phyloP scores from a whole-genome alignment of 257 asterid genomes.

The Primulina eburnea region DNA sequence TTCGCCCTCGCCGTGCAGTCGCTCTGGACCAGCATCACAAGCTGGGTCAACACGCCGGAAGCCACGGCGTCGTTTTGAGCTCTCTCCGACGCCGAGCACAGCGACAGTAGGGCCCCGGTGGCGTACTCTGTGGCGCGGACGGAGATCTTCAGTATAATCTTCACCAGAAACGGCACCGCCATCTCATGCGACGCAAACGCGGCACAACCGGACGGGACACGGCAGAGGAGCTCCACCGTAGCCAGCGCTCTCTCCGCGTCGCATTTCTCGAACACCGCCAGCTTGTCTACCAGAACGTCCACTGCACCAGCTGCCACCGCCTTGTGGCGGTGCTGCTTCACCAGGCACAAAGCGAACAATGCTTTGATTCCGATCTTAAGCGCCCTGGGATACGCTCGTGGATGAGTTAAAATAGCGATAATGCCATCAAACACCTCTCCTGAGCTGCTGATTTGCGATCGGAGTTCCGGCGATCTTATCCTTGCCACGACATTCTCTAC shows the following conservation, averaged over 20 bases:
- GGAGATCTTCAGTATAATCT: conserved; percentile 46
- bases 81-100: conserved; percentile 34
- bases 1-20: conserved; percentile 51
- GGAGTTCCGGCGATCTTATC: conserved; percentile 72
- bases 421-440: conserved; percentile 82
- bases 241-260: conserved; percentile 66
- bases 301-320: conserved; percentile 63
- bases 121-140: conserved; percentile 54
- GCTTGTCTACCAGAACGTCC: conserved; percentile 44
- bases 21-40: conserved; percentile 34
- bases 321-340: conserved; percentile 53
- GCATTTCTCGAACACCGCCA: conserved; percentile 55
- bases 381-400: conserved; percentile 68
- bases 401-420: conserved; percentile 56
- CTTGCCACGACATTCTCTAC: conserved; percentile 66
- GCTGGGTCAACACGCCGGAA: conserved; percentile 34
- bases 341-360: conserved; percentile 53
- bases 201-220: conserved; percentile 50
- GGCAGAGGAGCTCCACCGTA: conserved; percentile 55
- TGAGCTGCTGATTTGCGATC: conserved; percentile 52
- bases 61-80: conserved; percentile 34
- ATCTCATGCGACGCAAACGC: conserved; percentile 54
- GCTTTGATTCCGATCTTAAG: conserved; percentile 76
- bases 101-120: conserved; percentile 31
- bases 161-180: conserved; percentile 58